Conservation (phyloP, 2,329 filamentous ascomycete species). For the Fusarium abutilonis region DNA sequence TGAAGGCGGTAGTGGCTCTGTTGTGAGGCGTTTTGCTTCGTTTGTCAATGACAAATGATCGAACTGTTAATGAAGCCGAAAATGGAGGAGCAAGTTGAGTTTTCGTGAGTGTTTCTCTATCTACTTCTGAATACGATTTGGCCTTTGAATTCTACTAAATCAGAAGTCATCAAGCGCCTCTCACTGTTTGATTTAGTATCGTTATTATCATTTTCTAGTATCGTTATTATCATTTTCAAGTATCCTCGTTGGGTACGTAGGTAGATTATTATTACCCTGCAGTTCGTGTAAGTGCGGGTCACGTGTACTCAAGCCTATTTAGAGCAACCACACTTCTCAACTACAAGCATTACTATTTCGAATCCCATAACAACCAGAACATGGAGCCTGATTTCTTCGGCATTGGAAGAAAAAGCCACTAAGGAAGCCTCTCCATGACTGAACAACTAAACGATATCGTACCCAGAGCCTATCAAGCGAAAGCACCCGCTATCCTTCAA, state of each 20-base stretch:
- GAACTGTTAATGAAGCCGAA: no score
- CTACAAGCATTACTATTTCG: background rate
- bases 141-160: background rate
- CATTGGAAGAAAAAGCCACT: constrained; percentile 1
- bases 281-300: constrained; percentile 13
- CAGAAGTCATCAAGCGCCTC: background rate
- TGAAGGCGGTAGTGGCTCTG: background rate
- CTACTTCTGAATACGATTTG: background rate
- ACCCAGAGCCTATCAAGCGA: constrained; percentile 13
- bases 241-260: background rate
- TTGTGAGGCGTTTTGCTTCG: constrained; percentile 20
- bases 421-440: constrained; percentile 2
- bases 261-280: constrained; percentile 1
- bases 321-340: constrained; percentile 9
- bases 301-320: constrained; percentile 8
- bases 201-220: no score
- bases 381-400: background rate
- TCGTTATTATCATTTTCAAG: background rate
- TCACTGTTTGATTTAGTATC: background rate
- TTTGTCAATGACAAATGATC: background rate
- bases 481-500: constrained; percentile 10
- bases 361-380: background rate
- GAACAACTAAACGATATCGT: constrained; percentile 1
- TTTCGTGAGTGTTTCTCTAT: background rate
- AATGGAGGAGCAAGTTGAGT: no score